A percentile compares a stretch with the other conserved stretches of the same genome.
Conservation (phyloP, 2,329 filamentous ascomycete genomes). For the Talaromyces funiculosus region DNA sequence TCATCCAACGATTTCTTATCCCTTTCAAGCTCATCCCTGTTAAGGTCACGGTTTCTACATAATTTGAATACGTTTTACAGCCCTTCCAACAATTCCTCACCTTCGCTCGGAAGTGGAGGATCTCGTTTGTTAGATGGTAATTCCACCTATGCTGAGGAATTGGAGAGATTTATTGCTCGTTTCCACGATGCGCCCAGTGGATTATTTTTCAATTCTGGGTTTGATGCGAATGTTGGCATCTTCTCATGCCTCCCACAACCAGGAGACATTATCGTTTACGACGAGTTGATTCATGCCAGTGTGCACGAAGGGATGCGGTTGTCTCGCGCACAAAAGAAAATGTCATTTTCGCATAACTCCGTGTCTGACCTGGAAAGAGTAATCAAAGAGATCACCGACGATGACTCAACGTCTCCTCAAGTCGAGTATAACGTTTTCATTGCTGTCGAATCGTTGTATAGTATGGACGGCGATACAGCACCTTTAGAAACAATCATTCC, state of each 20-base stretch:
- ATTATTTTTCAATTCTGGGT: slow-evolving; percentile 60
- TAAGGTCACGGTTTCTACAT: slow-evolving; percentile 6
- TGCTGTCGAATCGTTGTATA: slow-evolving; percentile 68
- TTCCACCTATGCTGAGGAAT: slow-evolving; percentile 52
- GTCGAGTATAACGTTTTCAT: slow-evolving; percentile 56
- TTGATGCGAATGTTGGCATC: slow-evolving; percentile 61
- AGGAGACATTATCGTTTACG: slow-evolving; percentile 62
- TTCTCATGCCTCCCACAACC: slow-evolving; percentile 56
- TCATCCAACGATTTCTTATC: slow-evolving; percentile 64
- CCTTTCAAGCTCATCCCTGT: slow-evolving; percentile 34
- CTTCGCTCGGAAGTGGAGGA: slow-evolving; percentile 11
- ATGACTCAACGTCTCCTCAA: slow-evolving; percentile 27
- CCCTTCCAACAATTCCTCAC: neutral
- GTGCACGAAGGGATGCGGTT: slow-evolving; percentile 70
- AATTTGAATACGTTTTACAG: neutral
- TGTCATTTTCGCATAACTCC: slow-evolving; percentile 47
- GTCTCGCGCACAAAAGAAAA: slow-evolving; percentile 48
- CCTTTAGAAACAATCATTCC: slow-evolving; percentile 57
- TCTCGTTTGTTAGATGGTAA: slow-evolving; percentile 61
- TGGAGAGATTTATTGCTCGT: slow-evolving; percentile 53
- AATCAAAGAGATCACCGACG: slow-evolving; percentile 26
- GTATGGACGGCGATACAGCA: slow-evolving; percentile 74
- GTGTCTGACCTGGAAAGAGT: slow-evolving; percentile 32
- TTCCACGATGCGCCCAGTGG: slow-evolving; percentile 57
- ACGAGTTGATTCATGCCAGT: slow-evolving; percentile 72